phyloP scores from a whole-genome alignment of 805 yeast genomes.

The Teunomyces funiuensis region DNA sequence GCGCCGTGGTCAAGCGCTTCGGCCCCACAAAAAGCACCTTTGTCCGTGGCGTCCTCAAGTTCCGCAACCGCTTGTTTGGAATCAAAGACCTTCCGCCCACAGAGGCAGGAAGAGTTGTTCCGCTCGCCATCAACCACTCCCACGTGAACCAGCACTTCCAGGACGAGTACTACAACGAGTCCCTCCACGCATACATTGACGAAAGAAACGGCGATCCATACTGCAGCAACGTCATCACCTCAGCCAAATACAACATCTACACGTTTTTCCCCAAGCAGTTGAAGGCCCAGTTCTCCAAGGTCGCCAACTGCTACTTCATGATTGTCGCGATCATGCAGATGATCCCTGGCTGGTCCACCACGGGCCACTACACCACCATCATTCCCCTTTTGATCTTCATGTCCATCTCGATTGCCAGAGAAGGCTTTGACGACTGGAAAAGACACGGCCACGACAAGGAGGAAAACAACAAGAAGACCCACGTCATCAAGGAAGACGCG shows the following conservation, averaged over 20 bases:
- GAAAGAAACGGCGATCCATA: constrained; percentile 67
- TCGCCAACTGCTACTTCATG: constrained; percentile 90
- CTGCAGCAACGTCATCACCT: constrained; percentile 68
- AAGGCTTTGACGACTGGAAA: constrained; percentile 90
- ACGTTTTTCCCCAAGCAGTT: constrained; percentile 87
- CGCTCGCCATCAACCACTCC: constrained; percentile 50
- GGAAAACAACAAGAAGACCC: constrained; percentile 60
- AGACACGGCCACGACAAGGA: constrained; percentile 82
- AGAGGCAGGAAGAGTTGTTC: constrained; percentile 72
- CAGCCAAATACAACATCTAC: constrained; percentile 79
- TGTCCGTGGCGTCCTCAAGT: constrained; percentile 12
- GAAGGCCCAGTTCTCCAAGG: constrained; percentile 85
- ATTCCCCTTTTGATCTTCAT: constrained; percentile 85
- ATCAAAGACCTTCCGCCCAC: constrained; percentile 51
- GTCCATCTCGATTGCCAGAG: constrained; percentile 84
- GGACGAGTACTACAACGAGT: constrained; percentile 25
- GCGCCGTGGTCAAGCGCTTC: constrained; percentile 14
- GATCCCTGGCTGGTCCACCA: constrained; percentile 97
- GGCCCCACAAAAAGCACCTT: constrained; percentile 11
- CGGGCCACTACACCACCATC: constrained; percentile 93
- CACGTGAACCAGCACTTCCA: constrained; percentile 30
- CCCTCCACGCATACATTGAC: constrained; percentile 50
- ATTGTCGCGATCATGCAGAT: constrained; percentile 88
- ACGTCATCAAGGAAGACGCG: constrained; percentile 31
- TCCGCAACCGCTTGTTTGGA: constrained; percentile 45